Evolutionary conservation across 768 basidiomycete genomes (phyloP), one percentile per base, ranked within the genome.

Genomic region (Boletus edulis): DNA sequence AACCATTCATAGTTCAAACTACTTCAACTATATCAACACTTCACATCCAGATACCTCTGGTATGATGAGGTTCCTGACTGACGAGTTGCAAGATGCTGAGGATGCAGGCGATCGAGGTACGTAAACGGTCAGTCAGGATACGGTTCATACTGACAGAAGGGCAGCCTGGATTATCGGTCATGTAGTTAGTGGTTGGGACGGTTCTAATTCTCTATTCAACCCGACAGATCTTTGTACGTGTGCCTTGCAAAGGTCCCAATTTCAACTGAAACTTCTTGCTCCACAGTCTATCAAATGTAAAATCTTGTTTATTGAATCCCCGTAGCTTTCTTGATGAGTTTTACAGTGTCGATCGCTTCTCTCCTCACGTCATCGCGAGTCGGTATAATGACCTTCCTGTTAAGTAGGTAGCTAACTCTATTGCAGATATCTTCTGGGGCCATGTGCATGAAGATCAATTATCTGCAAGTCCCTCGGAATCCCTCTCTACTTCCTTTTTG

Each of bases 361-460:
- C 86, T 9, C 87, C 87, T 31, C 87, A 89, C 61, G 87, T 89
- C 51, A 86, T 89, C 57, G 84, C 86, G 42, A 85, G 85, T 87
- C 50, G 41, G 85, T 76, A 41, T 14, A 18, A 14, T 32, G 22
- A 37, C 22, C 2, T 46, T 17, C 17, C 10, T 17, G 27, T 2
- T 32, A 22, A 40, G 40, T 9, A 46, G 18, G 17, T 58, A 40
- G 54, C 55, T 58, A 62, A 59, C 53, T 48, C 49, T 46, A 27
- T 39, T 48, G 38, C 52, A 84, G 86, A 81, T 59, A 81, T 89
- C n/a, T 89, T 90, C 75, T 91, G 77, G 64, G 89, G 89, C 7
- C 89, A 91, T 62, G 82, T 84, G 0, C 87, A 90, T 52, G 85
- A 89, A 65, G 88, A 90, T 67, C 79, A 87, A 69, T 59, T 88